Evolutionary conservation across 257 asterid species (phyloP), one percentile per base, ranked within the genome.

Genomic region (Nicotiana paniculata): DNA sequence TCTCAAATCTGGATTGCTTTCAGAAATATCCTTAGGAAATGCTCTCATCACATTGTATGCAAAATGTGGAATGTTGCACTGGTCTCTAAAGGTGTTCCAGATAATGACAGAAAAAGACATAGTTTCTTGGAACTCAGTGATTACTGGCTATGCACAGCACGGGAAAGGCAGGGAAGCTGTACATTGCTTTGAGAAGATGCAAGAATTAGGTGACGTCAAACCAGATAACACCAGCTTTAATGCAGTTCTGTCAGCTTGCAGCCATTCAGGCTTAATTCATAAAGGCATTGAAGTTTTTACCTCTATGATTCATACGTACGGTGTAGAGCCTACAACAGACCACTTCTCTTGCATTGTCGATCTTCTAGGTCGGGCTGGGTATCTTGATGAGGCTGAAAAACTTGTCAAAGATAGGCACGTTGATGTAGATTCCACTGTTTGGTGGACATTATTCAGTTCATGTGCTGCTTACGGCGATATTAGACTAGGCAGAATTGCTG

Each of bases 161-260:
- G 98, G 98, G 59, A 88, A 90, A 79, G 98, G 97, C 69, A 78
- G 77, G 64, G 88, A 88, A 82, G 98, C 96, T 10, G 81, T 95
- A 11, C 66, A 24, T 26, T 90, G 92, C 85, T 93, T 93, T 84
- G 91, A 93, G 82, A 75, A 82, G 83, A 92, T 95, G 98, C 90
- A 66, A 80, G 30, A 75, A 61, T 87, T 84, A 11, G 70, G 70
- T 72, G 80, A 76, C 32, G 83, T 85, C 21, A 77, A 43, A 82
- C 98, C 97, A 4, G 97, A 95, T 84, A 87, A 86, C 64, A 95
- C 97, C 54, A 93, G 97, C 18, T 93, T 92, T 83, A 95, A 96
- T 43, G 95, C 93, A 54, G 90, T 93, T 65, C 96, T 95, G 70
- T 90, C 98, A 18, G 98, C 97, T 83, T 92, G 97, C 86, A 95